Evolutionary conservation across 352 stramenopile species (phyloP).

Genomic region (Phytophthora megakarya): DNA sequence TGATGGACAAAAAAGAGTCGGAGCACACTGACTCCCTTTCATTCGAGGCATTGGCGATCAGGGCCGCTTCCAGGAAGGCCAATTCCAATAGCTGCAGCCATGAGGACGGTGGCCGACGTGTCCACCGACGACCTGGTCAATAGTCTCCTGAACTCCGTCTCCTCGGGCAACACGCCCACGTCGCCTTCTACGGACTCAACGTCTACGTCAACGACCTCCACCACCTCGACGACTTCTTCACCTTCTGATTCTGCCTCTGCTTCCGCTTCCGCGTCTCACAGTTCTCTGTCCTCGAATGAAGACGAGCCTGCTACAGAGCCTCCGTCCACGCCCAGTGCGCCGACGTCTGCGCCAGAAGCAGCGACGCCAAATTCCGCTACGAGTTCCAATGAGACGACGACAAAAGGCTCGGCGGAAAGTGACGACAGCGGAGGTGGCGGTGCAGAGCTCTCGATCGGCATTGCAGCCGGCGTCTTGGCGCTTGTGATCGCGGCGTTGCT

Average conservation of each 20-base stretch:
- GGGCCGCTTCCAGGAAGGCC: not conserved
- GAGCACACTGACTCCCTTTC: slow-evolving; percentile 28
- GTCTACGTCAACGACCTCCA: slow-evolving; percentile 8
- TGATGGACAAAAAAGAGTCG: not conserved
- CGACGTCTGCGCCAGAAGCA: too few species aligned
- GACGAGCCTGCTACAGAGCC: slow-evolving; percentile 2
- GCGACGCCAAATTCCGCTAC: slow-evolving; percentile 1
- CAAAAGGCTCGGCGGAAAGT: slow-evolving; percentile 2
- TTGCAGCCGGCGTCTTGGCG: slow-evolving; percentile 35
- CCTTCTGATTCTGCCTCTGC: not conserved
- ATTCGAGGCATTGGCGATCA: slow-evolving; percentile 22
- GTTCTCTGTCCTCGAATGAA: slow-evolving; percentile 6
- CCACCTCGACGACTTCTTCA: not conserved
- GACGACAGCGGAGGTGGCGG: not conserved
- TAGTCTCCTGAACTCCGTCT: slow-evolving; percentile 47
- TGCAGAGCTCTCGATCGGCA: slow-evolving; percentile 28
- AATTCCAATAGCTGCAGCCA: slow-evolving; percentile 1
- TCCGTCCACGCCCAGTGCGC: not conserved
- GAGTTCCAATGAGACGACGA: slow-evolving; percentile 18
- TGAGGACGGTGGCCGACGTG: slow-evolving; percentile 34
- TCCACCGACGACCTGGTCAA: slow-evolving; percentile 50
- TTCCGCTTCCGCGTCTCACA: slow-evolving; percentile 5
- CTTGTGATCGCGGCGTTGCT: slow-evolving; percentile 35
- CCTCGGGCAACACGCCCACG: slow-evolving; percentile 11
- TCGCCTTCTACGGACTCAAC: slow-evolving; percentile 12